These are phyloP conservation scores for Vigna radiata DNA, from an alignment of 306 rosid species.

Conservation along the genomic window DNA sequence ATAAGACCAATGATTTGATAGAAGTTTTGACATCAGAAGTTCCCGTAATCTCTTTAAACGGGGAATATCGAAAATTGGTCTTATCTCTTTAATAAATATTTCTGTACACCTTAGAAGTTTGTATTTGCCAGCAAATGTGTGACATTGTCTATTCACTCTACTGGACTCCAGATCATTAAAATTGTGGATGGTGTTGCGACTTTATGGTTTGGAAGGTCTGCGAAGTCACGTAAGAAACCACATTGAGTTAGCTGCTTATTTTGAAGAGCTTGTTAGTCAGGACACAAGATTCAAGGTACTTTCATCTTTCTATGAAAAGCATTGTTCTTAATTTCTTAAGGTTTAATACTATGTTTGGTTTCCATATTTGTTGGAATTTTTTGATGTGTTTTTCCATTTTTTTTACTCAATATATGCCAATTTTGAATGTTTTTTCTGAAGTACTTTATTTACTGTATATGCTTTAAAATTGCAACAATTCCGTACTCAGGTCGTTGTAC, in stretches of 20 bases:
- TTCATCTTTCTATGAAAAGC: constrained; percentile 26
- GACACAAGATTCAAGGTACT: constrained; percentile 88
- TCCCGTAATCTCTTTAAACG: constrained; percentile 5
- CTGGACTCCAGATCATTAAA: constrained; percentile 72
- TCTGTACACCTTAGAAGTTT: constrained; percentile 12
- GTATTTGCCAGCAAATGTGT: constrained; percentile 13
- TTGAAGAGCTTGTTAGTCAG: constrained; percentile 69
- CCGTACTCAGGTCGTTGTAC: constrained; percentile 61
- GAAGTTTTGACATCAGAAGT: neutral
- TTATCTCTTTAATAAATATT: constrained; percentile 20
- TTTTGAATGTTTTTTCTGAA: constrained; percentile 25
- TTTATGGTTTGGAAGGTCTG: constrained; percentile 86
- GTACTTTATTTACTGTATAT: neutral
- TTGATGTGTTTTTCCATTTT: neutral
- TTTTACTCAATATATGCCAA: constrained; percentile 28
- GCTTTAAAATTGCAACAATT: constrained; percentile 21
- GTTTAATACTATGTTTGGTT: too few species aligned
- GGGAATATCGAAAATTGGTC: too few species aligned
- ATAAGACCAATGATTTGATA: neutral
- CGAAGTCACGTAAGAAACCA: constrained; percentile 73
- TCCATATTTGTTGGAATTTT: too few species aligned
- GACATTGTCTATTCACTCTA: constrained; percentile 29
- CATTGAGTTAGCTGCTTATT: constrained; percentile 73
- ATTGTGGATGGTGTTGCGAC: constrained; percentile 92
- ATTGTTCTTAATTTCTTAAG: neutral